phyloP scores from a whole-genome alignment of 495 filamentous ascomycete genomes.

The Chaetomium cochliodes region DNA sequence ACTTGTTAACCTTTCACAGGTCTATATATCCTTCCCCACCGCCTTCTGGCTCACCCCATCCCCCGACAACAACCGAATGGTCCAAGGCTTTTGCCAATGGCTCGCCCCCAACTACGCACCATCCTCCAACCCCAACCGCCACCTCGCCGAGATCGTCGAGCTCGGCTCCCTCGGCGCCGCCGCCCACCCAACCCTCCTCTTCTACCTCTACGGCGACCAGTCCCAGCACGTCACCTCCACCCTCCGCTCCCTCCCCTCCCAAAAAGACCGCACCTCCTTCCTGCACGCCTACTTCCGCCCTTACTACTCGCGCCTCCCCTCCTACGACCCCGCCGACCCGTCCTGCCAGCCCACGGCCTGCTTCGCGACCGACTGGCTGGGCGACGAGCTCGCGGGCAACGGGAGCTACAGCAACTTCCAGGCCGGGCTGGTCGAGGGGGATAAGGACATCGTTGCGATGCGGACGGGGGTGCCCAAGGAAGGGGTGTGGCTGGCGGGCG shows the following conservation, averaged over 20 bases:
- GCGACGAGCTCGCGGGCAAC: slow-evolving; percentile 78
- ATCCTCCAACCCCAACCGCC: slow-evolving; percentile 60
- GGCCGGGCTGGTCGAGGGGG: slow-evolving; percentile 67
- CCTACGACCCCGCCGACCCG: slow-evolving; percentile 53
- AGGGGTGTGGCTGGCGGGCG: slow-evolving; percentile 86
- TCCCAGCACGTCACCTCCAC: slow-evolving; percentile 48
- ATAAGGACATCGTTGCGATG: slow-evolving; percentile 70
- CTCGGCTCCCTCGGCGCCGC: slow-evolving; percentile 64
- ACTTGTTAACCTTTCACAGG: slow-evolving; percentile 41
- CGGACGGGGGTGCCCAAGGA: slow-evolving; percentile 65
- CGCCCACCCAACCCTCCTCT: slow-evolving; percentile 84
- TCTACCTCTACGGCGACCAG: slow-evolving; percentile 79
- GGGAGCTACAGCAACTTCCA: slow-evolving; percentile 94
- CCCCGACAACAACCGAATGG: slow-evolving; percentile 29
- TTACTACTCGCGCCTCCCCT: slow-evolving; percentile 72
- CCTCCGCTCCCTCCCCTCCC: slow-evolving; percentile 38
- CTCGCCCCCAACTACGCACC: slow-evolving; percentile 62
- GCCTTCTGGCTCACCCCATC: slow-evolving; percentile 55
- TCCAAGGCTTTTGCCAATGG: slow-evolving; percentile 65
- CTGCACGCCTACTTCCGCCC: slow-evolving; percentile 64
- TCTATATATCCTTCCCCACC: slow-evolving; percentile 80
- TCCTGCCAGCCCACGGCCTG: slow-evolving; percentile 63
- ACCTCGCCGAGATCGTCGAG: slow-evolving; percentile 80
- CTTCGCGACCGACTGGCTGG: slow-evolving; percentile 75
- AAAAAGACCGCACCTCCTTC: slow-evolving; percentile 44